Evolutionary conservation across 2,329 filamentous ascomycete species (phyloP), one percentile per base, ranked within the genome.

Genomic region (Trichoderma afroharzianum): DNA sequence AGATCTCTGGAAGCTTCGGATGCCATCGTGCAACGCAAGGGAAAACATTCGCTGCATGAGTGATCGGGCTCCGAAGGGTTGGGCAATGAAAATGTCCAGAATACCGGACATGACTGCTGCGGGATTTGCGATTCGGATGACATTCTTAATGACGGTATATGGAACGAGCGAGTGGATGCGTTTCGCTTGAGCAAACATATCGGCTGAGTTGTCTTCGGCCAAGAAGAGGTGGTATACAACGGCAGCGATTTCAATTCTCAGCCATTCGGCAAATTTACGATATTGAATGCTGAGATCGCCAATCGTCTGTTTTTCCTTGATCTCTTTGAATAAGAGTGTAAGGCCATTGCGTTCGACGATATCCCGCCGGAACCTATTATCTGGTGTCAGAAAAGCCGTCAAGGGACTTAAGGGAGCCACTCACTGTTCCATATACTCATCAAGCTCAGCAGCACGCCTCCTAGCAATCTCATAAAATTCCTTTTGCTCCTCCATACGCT

Each of bases 191-290:
- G 94, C 94, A 80, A 98, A 98, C 33, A 99, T 83, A 79, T 99
- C 96, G 1, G 96, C 95, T 0, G 95, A 98, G 81, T 99, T 99
- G 82, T 99, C 96, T 80, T 99, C 96, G 6, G 96, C 96, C 58
- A 99, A 87, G 86, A 99, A 99, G 39, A 99, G 86, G 80, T 99
- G 96, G 79, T 99, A 99, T 72, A 98, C 90, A 26, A 96, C 98
- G 53, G 96, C 96, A 28, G 96, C 96, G 63, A 99, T 91, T 83
- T 99, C 96, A 78, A 99, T 99, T 50, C 96, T 91, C 64, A 98
- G 85, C 96, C 96, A 99, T 81, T 99, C 96, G 21, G 95, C 95
- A 79, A 99, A 98, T 80, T 98, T 99, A 78, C 96, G 93, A 81
- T 98, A 98, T 80, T 98, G 95, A 12, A 97, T 91, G 78, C 93